phyloP scores from a whole-genome alignment of 2,329 filamentous ascomycete genomes.

The Botryotinia convoluta region DNA sequence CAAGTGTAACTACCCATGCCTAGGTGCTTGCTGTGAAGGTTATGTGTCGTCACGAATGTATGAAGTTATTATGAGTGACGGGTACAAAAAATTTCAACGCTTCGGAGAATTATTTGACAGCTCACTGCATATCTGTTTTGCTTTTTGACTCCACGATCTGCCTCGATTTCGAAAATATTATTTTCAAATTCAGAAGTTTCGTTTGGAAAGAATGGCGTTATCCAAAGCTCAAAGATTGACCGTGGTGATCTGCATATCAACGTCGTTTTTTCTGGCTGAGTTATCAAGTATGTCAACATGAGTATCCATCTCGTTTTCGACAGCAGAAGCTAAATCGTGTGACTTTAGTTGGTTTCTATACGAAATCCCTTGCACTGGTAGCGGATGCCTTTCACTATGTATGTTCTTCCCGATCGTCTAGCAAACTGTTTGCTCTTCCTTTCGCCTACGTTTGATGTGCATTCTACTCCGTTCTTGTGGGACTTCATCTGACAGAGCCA shows the following conservation, averaged over 20 bases:
- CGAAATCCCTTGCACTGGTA: constrained; percentile 67
- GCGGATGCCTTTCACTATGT: constrained; percentile 80
- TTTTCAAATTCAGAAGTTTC: background rate
- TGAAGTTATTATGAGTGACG: constrained; percentile 3
- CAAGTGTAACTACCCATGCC: constrained; percentile 16
- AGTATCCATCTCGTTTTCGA: background rate
- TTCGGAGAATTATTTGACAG: constrained; percentile 18
- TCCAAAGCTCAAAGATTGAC: constrained; percentile 30
- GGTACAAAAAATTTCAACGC: constrained; percentile 6
- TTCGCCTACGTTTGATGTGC: background rate
- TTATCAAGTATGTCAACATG: constrained; percentile 42
- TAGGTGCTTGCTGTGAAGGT: constrained; percentile 10
- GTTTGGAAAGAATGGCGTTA: constrained; percentile 11
- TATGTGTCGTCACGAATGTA: background rate
- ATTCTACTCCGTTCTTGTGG: background rate
- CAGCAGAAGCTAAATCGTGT: background rate
- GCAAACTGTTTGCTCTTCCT: background rate
- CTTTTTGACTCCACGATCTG: constrained; percentile 18
- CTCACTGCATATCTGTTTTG: constrained; percentile 19
- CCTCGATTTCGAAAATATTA: constrained; percentile 12
- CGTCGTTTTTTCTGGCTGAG: constrained; percentile 47
- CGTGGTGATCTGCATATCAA: constrained; percentile 46
- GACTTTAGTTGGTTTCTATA: constrained; percentile 61
- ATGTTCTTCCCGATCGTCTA: constrained; percentile 33
- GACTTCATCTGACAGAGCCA: constrained; percentile 6